Base-by-base conservation (phyloP, 1,139 yeast species). In the Yamadazyma spencermartinsiae region DNA sequence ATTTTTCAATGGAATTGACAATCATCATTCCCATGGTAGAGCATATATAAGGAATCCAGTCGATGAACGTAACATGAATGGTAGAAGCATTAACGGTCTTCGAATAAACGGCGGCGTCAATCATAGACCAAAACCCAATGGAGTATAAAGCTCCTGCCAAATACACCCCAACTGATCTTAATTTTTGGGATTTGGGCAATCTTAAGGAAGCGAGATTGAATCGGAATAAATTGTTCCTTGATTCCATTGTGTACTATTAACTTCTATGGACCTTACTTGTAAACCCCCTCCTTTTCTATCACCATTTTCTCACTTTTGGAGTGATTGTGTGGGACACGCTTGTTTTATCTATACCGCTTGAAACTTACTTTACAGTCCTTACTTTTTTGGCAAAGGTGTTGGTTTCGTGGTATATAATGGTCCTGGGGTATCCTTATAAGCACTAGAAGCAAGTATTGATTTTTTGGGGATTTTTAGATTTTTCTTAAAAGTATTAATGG, bases 31-130 rank as follows among this genome's bases (percentile, higher is more conserved):
- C 98, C 34, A 88, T 62, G 1, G 94, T 79, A 4, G 96, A 84
- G 50, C 96, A 85, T 19, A 92, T 76, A 48, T 86, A 82, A 4
- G 98, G 98, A 38, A 92, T 79, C 98, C 98, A 92, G 63, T 92
- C 98, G 28, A 85, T 80, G 57, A 92, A 86, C 4, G 94, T 82
- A 24, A 92, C 87, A 58, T 92, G 98, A 5, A 88, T 87, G 31
- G 72, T 72, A 2, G 95, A 83, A 1, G 92, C 96, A 65, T 92
- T 90, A 39, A 82, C 84, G 17, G 89, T 84, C 48, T 82, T 83
- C 31, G 95, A 85, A 61, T 79, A 92, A 30, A 92, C 75, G 3
- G 95, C 89, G 0, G 96, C 86, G 62, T 92, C 98, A 26, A 92
- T 64, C 63, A 92, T 80, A 26, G 84, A 68, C 94, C 96, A 92